A percentile compares a stretch with the other conserved stretches of the same genome.
phyloP scores from a whole-genome alignment of 2,329 filamentous ascomycete species.

The Berkeleyomyces basicola region DNA sequence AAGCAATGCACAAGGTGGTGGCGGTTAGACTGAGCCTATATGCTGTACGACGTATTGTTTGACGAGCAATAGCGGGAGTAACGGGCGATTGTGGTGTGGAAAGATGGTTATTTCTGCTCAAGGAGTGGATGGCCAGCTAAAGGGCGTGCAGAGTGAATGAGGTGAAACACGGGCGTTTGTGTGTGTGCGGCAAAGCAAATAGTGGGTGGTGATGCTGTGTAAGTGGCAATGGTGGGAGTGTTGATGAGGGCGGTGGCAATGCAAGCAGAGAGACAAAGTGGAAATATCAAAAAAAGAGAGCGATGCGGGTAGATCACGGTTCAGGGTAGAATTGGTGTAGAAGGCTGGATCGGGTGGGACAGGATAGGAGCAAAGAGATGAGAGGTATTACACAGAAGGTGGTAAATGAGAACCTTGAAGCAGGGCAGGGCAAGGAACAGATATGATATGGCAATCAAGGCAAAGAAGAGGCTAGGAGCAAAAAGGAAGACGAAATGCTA shows the following conservation, averaged over 20 bases:
- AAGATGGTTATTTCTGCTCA: not conserved
- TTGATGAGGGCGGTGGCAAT: not conserved
- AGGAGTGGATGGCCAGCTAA: not conserved
- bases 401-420: slow-evolving; percentile 1
- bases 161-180: not conserved
- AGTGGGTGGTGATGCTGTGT: not conserved
- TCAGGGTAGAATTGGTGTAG: not conserved
- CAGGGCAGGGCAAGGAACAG: not conserved
- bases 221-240: not conserved
- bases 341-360: not conserved
- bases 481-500: not conserved
- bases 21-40: not conserved
- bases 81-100: not conserved
- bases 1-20: not conserved
- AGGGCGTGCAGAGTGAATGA: not conserved
- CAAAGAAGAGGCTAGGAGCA: not conserved
- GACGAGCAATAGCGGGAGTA: not conserved
- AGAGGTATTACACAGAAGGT: not conserved
- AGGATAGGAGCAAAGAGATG: not conserved
- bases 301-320: not conserved
- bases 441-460: not conserved
- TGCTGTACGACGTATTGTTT: not conserved
- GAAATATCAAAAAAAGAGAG: not conserved
- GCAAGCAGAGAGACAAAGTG: not conserved
- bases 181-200: not conserved